Evolutionary conservation across 257 asterid species (phyloP).

Genomic region (Plectranthus barbatus): DNA sequence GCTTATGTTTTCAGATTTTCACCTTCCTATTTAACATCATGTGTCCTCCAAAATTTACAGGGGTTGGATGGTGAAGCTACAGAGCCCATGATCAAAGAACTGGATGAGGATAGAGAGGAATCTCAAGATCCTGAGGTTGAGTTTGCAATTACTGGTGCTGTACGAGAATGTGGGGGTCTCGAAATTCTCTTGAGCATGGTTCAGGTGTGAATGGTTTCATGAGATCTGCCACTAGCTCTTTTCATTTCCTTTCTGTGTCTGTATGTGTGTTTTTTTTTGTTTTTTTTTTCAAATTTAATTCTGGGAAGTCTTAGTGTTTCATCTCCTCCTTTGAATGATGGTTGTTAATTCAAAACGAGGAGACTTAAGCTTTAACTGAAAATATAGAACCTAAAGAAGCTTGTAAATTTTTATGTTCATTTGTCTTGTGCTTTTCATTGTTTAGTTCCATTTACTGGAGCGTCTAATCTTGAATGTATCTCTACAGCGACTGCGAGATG

Average conservation of each 20-base stretch:
- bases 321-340: background rate
- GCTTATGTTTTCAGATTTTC: background rate
- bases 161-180: conserved; percentile 91
- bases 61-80: conserved; percentile 99
- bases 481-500: conserved; percentile 83
- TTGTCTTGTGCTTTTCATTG: background rate
- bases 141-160: conserved; percentile 93
- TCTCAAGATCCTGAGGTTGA: conserved; percentile 99
- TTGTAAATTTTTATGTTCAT: background rate
- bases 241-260: background rate
- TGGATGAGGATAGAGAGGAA: conserved; percentile 98
- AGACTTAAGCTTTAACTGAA: conserved; percentile 1
- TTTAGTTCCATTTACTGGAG: conserved; percentile 10
- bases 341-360: background rate
- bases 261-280: background rate
- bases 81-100: conserved; percentile 98
- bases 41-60: conserved; percentile 37
- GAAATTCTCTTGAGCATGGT: conserved; percentile 85
- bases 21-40: background rate
- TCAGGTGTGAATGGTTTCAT: conserved; percentile 49
- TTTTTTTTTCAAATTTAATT: background rate
- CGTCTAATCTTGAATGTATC: conserved; percentile 14
- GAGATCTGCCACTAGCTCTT: background rate
- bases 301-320: background rate
- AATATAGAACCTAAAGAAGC: background rate